Conservation (phyloP, 768 basidiomycete genomes). For the Phlegmacium glaucopus region DNA sequence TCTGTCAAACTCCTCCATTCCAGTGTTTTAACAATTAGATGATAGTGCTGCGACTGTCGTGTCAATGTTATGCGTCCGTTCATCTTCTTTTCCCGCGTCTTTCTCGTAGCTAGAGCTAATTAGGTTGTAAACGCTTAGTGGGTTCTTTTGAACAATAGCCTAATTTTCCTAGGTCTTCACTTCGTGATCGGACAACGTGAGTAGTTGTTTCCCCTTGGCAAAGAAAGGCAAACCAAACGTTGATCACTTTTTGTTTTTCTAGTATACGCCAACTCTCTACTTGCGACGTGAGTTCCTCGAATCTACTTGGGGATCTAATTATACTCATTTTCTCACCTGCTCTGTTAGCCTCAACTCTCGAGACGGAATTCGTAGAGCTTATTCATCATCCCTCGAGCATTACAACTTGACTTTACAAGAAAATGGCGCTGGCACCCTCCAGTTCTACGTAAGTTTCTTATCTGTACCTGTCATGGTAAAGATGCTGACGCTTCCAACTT, state of each 20-base stretch:
- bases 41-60: conserved; percentile 35
- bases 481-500: too few species aligned
- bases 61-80: conserved; percentile 41
- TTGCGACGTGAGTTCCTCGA: conserved; percentile 24
- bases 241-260: background rate
- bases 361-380: conserved; percentile 3
- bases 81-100: background rate
- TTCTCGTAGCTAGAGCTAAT: background rate
- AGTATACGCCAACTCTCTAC: conserved; percentile 51
- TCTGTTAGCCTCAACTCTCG: conserved; percentile 7
- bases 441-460: background rate
- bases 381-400: conserved; percentile 3
- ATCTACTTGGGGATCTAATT: background rate
- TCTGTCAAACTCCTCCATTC: background rate
- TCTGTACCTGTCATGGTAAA: too few species aligned
- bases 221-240: background rate
- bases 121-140: conserved; percentile 30
- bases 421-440: conserved; percentile 3
- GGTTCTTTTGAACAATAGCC: conserved; percentile 36
- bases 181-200: conserved; percentile 42
- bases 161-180: conserved; percentile 42
- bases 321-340: background rate
- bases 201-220: conserved; percentile 2
- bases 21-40: background rate
- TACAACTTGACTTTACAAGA: conserved; percentile 1